phyloP scores from a whole-genome alignment of 257 asterid genomes.

The Knoxia roxburghii region DNA sequence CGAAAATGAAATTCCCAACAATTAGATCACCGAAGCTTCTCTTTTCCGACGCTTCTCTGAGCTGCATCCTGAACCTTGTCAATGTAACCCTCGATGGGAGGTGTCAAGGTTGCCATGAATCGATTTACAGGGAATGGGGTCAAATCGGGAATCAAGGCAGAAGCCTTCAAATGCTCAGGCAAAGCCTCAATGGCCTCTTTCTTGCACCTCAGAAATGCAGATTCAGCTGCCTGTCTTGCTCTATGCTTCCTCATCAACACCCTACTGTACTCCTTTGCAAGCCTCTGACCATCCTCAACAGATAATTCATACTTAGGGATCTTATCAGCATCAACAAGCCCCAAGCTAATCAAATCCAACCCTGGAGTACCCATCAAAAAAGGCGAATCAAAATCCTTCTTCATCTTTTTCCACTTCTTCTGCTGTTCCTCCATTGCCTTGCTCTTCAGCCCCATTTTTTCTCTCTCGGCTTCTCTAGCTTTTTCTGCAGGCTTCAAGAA shows the following conservation, averaged over 20 bases:
- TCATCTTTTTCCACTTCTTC: constrained; percentile 47
- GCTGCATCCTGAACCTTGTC: constrained; percentile 91
- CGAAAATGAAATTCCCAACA: background rate
- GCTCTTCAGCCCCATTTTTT: constrained; percentile 75
- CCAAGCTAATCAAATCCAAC: constrained; percentile 63
- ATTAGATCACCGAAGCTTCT: constrained; percentile 54
- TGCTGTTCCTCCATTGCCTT: constrained; percentile 57
- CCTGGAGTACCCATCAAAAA: constrained; percentile 72
- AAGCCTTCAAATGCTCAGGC: constrained; percentile 67
- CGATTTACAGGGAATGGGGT: constrained; percentile 69
- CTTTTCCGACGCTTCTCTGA: constrained; percentile 49
- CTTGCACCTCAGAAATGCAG: constrained; percentile 51
- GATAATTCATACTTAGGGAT: constrained; percentile 71
- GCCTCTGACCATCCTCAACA: constrained; percentile 74
- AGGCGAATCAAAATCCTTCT: constrained; percentile 44
- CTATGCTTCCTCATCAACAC: constrained; percentile 86
- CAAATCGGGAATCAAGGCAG: constrained; percentile 75
- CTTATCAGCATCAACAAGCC: constrained; percentile 72
- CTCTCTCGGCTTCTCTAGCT: constrained; percentile 61
- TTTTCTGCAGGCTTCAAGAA: constrained; percentile 71
- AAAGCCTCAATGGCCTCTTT: constrained; percentile 86
- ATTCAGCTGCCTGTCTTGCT: constrained; percentile 75
- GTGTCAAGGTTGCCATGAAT: constrained; percentile 79
- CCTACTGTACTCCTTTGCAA: constrained; percentile 84
- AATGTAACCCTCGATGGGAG: constrained; percentile 86